These are phyloP conservation scores for Trametes versicolor DNA, from an alignment of 1,284 basidiomycete species.

Conservation along the genomic window DNA sequence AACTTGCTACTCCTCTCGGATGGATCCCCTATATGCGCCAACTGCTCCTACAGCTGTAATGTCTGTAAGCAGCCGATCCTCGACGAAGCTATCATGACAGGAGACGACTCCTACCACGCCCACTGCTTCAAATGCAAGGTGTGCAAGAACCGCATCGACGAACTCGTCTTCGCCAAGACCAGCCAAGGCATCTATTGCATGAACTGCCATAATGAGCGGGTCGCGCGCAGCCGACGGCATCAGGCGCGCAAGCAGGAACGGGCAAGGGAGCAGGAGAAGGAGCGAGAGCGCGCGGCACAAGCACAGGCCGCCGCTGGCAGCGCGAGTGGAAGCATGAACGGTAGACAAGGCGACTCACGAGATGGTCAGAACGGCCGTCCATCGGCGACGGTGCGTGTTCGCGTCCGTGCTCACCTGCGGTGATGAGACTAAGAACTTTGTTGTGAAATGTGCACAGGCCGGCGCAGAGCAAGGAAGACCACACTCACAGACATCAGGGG, in stretches of 20 bases:
- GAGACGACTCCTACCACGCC: conserved; percentile 98
- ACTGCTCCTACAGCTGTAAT: conserved; percentile 97
- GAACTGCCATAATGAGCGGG: conserved; percentile 95
- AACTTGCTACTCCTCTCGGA: conserved; percentile 96
- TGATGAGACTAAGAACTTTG: conserved; percentile 8
- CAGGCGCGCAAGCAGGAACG: conserved; percentile 81
- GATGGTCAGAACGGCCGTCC: conserved; percentile 24
- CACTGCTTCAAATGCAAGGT: conserved; percentile 98
- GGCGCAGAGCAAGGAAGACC: conserved; percentile 25
- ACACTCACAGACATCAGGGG: conserved; percentile 25
- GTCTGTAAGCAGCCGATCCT: conserved; percentile 92
- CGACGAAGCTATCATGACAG: conserved; percentile 98
- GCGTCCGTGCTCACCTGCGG: neutral
- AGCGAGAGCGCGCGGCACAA: conserved; percentile 51
- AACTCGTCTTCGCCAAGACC: conserved; percentile 98
- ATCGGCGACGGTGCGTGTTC: conserved; percentile 25
- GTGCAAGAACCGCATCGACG: conserved; percentile 94
- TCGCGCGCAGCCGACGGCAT: conserved; percentile 90
- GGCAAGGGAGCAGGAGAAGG: conserved; percentile 65
- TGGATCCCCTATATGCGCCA: conserved; percentile 95
- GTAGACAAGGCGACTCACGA: conserved; percentile 31
- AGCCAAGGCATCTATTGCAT: conserved; percentile 99
- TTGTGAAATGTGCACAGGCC: conserved; percentile 5
- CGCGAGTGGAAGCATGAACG: conserved; percentile 20
- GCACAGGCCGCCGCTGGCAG: conserved; percentile 40